Base-by-base conservation (phyloP, 2,329 filamentous ascomycete genomes). In the Nemania sp. region DNA sequence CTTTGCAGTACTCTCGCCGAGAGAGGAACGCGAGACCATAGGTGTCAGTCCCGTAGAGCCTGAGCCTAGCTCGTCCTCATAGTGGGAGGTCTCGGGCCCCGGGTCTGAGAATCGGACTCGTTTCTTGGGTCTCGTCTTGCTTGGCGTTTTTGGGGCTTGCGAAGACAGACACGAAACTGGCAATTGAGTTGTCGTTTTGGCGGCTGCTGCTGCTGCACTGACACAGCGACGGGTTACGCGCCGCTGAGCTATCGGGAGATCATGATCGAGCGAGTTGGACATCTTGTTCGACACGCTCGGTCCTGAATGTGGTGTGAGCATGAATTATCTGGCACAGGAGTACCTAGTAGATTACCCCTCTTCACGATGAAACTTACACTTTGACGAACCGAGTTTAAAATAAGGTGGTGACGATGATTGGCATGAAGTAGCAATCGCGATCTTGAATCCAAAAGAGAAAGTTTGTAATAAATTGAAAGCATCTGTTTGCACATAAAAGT, bases 81-180 rank as follows among this genome's bases (percentile, higher is more conserved):
- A n/a, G 15, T 60, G 53, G 14, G 68, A 54, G 31, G 70, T 54
- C 0, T 70, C 64, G 1, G 74, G 72, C 0, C 79, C 81, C 7
- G 81, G 80, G 34, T 85, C 81, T 0, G 83, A 86, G 68, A 85
- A 84, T 31, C 82, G 79, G 19, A 84, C 81, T 52, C 74, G 73
- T 60, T 79, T 80, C 61, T 75, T 80, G 1, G 67, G 45, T 22
- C 59, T 67, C 14, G 56, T 49, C 45, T 66, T 69, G 57, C 60
- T 68, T 54, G 64, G 70, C 30, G 65, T 72, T 31, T 59, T 69
- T 12, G 59, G 50, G 19, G 50, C 55, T n/a, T n/a, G n/a, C n/a
- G n/a, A n/a, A n/a, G n/a, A n/a, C n/a, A n/a, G n/a, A n/a, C n/a
- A n/a, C 28, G 34, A 36, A 19, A 60, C 44, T 14, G 59, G 51